Evolutionary conservation across 106 monocot species (phyloP), one percentile per base, ranked within the genome.

Genomic region (Allium fistulosum): DNA sequence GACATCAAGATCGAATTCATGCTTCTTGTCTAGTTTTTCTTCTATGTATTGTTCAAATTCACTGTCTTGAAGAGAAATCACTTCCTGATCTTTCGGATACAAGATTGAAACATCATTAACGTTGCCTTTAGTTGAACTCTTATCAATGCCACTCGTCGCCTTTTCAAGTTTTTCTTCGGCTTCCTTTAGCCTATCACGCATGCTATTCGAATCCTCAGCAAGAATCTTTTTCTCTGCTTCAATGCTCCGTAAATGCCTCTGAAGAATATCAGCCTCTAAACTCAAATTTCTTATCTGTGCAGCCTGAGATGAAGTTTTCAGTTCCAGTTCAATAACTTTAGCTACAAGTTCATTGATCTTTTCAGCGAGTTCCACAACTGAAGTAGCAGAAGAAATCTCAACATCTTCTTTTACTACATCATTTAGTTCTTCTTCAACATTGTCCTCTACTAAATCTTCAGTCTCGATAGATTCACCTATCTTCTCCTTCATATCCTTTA

Each of bases 261-360:
- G 68, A 37, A 79, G 78, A 9, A 63, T 52, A 62, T 72, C 78
- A 9, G 67, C 61, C 49, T 78, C 78, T 53, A 51, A 61, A 11
- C 61, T 72, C 69, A 79, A 16, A 11, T 27, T 69, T 62, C 58
- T 26, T 61, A 79, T 55, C 18, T 68, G 68, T 17, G 78, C 72
- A 17, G 27, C 61, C 57, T 79, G 78, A 37, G 69, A 73, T 57
- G 73, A 56, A 22, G 73, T 46, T 12, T 18, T 62, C 58, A 73
- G 14, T 49, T 79, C 78, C 60, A 79, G 46, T 2, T 26, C 53
- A 13, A 79, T 69, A 45, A 79, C 78, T 63, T 79, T 79, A 18
- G 61, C 15, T 6, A 73, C 78, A 50, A 79, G 78, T 26, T 62
- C 78, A 72, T 78, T 66, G 51, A 78, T 72, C 72, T 67, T 67